These are phyloP conservation scores for Metschnikowia bowlesiae DNA, from an alignment of 805 yeast species.

Conservation along the genomic window DNA sequence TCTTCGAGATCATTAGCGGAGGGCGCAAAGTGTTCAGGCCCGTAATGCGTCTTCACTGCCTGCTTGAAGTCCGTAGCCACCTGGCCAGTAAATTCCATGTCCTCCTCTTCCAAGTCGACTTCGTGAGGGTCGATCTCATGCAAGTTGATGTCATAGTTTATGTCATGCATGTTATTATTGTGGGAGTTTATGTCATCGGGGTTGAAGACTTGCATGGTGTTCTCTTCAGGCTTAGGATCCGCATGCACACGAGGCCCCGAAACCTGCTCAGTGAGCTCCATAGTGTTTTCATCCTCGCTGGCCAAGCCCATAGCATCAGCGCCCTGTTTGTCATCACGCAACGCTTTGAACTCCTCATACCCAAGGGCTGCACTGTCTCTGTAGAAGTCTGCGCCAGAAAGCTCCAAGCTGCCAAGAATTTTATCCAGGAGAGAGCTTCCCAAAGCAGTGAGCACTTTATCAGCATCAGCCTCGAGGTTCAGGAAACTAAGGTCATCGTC, in stretches of 20 bases:
- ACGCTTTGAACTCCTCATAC: too few species aligned
- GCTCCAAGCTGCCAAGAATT: conserved; percentile 6
- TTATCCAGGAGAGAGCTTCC: conserved; percentile 1
- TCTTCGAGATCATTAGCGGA: not conserved
- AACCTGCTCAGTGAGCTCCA: conserved; percentile 27
- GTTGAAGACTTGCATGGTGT: not conserved
- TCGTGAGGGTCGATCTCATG: not conserved
- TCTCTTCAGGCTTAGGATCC: not conserved
- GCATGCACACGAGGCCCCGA: not conserved
- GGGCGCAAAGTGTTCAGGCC: too few species aligned
- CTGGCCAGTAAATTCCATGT: conserved; percentile 14
- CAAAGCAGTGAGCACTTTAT: conserved; percentile 10
- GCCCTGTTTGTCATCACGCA: not conserved
- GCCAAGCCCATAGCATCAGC: not conserved
- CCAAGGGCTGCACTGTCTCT: not conserved
- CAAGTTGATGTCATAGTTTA: not conserved
- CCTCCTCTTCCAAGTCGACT: conserved; percentile 3
- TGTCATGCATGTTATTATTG: not conserved
- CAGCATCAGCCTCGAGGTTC: conserved; percentile 19
- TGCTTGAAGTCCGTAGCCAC: not conserved
- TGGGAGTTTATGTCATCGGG: not conserved
- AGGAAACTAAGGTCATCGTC: conserved; percentile 13
- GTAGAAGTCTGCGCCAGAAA: conserved; percentile 1
- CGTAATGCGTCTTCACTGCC: too few species aligned
- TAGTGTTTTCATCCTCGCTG: conserved; percentile 20